Base-by-base conservation (phyloP, 768 basidiomycete genomes). In the Agaricus blazei region DNA sequence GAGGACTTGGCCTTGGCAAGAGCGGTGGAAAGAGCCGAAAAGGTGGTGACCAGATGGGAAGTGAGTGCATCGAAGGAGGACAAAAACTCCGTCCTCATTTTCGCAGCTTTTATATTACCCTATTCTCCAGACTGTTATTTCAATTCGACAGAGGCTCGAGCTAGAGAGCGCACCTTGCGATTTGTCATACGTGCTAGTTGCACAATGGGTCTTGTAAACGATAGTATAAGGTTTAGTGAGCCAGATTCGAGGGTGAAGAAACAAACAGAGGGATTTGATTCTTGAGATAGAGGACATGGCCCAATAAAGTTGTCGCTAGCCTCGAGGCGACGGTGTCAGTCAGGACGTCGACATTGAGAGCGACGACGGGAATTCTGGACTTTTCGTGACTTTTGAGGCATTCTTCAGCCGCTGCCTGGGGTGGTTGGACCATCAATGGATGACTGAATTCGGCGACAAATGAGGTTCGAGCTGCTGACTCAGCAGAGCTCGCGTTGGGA, bases 261-360 rank as follows among this genome's bases (percentile, higher is more conserved):
- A 78, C 88, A 69, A 62, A 90, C 88, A 90, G 83, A 1, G 88
- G 89, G 0, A 90, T 74, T 61, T 91, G 89, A 59, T 79, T 85
- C 65, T 91, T 92, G 53, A 91, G 70, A 63, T 88, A 92, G 15
- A 91, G 66, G 2, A 90, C 76, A 63, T 90, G 88, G 0, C 82
- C 82, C 0, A 92, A 70, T 27, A 90, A 67, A 56, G 78, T 80
- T 11, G 75, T 72, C 2, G 87, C 82, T 1, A 92, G 76, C 23
- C 77, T 76, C 1, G 85, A 82, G 9, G 89, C 89, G 65, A 86
- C 74, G 4, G 69, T 70, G 53, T 82, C 81, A 23, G 78, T 76
- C 19, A 91, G 76, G 1, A 61, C 56, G 9, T 83, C 78, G 3
- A 73, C 63, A 44, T 86, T 79, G 34, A 90, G 71, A 51, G 59